A percentile compares a stretch with the other conserved stretches of the same genome.
Evolutionary conservation across 176 grass and related monocot genomes (phyloP).

Genomic region (Hyparrhenia diplandra): DNA sequence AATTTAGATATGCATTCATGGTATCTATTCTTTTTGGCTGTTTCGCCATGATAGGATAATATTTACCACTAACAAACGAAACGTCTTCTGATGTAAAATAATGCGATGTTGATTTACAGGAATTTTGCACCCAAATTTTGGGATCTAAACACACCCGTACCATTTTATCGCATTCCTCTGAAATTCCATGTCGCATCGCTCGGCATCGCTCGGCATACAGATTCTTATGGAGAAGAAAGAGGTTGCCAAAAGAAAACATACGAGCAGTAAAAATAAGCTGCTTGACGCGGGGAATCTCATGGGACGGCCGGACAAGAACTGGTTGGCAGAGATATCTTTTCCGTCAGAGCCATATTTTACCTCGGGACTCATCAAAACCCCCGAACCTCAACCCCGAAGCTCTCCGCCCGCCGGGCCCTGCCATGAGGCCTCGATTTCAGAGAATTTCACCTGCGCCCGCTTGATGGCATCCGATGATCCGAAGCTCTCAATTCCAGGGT

Average conservation of each 20-base stretch:
- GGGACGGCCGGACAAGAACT: background rate
- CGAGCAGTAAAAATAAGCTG: background rate
- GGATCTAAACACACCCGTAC: too few relatives aligned
- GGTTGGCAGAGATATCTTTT: slow-evolving; percentile 3
- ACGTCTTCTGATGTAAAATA: too few relatives aligned
- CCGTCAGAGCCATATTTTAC: slow-evolving; percentile 8
- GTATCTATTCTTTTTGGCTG: too few relatives aligned
- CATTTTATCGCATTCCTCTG: background rate
- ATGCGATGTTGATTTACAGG: too few relatives aligned
- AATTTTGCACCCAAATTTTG: too few relatives aligned
- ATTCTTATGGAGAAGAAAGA: background rate
- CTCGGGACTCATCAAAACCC: slow-evolving; percentile 26
- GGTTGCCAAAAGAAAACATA: too few relatives aligned
- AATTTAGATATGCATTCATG: too few relatives aligned
- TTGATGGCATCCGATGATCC: slow-evolving; percentile 11
- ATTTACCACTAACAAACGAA: too few relatives aligned
- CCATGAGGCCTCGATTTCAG: slow-evolving; percentile 3
- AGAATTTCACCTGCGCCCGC: background rate
- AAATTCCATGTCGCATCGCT: background rate
- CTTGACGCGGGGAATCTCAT: slow-evolving; percentile 11
- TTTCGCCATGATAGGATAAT: too few relatives aligned
- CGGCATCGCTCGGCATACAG: background rate
- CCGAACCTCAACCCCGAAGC: background rate
- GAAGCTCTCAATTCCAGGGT: background rate
- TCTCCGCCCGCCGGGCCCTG: background rate